Base-by-base conservation (phyloP, 495 filamentous ascomycete species). In the Podospora conica region DNA sequence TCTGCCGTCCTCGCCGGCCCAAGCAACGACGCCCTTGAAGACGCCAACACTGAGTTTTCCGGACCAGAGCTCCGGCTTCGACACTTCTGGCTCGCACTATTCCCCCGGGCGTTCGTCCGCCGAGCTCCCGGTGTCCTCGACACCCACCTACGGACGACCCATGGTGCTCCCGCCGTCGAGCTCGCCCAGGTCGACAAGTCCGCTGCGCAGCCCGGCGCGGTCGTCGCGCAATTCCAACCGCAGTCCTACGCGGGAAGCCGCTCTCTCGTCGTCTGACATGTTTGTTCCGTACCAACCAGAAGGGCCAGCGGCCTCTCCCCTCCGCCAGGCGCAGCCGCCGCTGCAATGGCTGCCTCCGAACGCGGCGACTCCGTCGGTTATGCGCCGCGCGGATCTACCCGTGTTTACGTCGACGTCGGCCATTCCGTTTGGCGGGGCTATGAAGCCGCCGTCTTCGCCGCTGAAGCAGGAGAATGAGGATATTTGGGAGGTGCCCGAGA, bases 231-330 rank as follows among this genome's bases (percentile, higher is more conserved):
- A 24, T 64, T 66, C 58, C 58, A 55, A 48, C 40, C 40, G 58
- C 60, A 74, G 59, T 63, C 71, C 60, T 22, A 68, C 66, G 58
- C 75, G 66, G 20, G 65, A 66, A 15, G 12, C 58, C 24, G 28
- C 60, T 27, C 62, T 61, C 22, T 59, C 62, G 18, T 58, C 31
- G 33, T 6, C 55, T 20, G 64, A 71, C n/a, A 56, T 59, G 9
- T 80, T 80, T 53, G 63, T 79, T 11, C 73, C 70, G 7, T 80
- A 80, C 66, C 76, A 79, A 63, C 78, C 78, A 5, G 71, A 76
- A 18, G 79, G 77, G 11, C 74, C 77, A 1, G 28, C 65, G 2
- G 73, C 77, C 1, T 53, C 60, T 11, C 66, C 75, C 10, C 61
- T 69, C 9, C 63, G 66, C 22, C 63, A 73, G 56, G 63, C 68